Evolutionary conservation across 202 grass and related monocot genomes (phyloP).

Genomic region (Carex sylvatica): DNA sequence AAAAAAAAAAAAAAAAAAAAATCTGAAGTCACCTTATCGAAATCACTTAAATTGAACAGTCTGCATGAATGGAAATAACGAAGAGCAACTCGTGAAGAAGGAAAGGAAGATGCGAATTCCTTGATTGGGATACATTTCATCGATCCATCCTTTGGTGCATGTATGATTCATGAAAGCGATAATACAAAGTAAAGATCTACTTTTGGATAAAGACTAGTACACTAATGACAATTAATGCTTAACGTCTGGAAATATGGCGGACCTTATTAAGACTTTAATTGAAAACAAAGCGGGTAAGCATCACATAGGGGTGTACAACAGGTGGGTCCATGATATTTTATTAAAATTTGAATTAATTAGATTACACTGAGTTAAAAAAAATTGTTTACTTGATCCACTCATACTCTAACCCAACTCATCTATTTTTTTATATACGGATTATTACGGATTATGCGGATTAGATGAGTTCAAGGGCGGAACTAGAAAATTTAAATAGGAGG

Average conservation of each 20-base stretch:
- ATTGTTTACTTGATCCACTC: no score
- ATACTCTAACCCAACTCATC: no score
- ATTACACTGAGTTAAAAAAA: no score
- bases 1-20: background rate
- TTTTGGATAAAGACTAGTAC: conserved; percentile 17
- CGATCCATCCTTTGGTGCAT: background rate
- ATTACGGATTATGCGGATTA: no score
- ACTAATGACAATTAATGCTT: conserved; percentile 4
- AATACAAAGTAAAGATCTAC: conserved; percentile 13
- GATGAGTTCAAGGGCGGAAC: no score
- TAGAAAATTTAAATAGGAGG: no score
- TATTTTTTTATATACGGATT: no score
- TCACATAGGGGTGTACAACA: no score
- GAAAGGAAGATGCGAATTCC: conserved; percentile 17
- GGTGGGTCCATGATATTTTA: no score
- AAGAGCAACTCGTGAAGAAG: background rate
- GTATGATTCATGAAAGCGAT: conserved; percentile 25
- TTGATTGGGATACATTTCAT: background rate
- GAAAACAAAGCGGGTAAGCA: background rate
- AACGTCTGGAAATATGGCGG: background rate
- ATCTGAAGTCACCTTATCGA: background rate
- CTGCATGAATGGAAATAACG: conserved; percentile 2
- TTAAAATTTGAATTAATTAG: no score
- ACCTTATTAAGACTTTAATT: background rate
- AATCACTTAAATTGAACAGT: background rate